Evolutionary conservation across 768 basidiomycete genomes (phyloP).

Genomic region (Termitomyces sp.): DNA sequence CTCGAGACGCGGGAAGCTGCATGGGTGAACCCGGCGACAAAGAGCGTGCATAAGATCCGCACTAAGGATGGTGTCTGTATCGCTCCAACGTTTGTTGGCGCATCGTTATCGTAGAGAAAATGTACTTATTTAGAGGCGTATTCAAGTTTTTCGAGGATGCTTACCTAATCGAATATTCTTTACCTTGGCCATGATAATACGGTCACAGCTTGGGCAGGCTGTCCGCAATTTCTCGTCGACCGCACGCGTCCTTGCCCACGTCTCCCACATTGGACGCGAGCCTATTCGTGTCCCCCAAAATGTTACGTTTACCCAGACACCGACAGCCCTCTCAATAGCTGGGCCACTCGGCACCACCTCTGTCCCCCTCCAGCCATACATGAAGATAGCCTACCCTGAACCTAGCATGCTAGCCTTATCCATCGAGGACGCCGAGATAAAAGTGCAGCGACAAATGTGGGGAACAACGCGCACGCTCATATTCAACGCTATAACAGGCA

Average conservation of each 20-base stretch:
- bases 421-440: constrained; percentile 65
- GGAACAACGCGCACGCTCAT: constrained; percentile 92
- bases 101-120: constrained; percentile 76
- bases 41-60: constrained; percentile 77
- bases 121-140: not conserved
- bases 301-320: constrained; percentile 38
- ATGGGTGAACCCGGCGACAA: constrained; percentile 85
- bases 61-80: constrained; percentile 82
- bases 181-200: constrained; percentile 30
- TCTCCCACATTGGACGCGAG: constrained; percentile 64
- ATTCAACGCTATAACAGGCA: constrained; percentile 84
- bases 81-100: constrained; percentile 81
- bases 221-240: constrained; percentile 49
- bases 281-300: constrained; percentile 46
- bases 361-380: constrained; percentile 43
- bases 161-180: constrained; percentile 6
- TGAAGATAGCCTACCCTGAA: constrained; percentile 40
- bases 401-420: constrained; percentile 38
- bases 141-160: not conserved
- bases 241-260: constrained; percentile 44
- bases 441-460: constrained; percentile 89
- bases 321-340: constrained; percentile 36
- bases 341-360: constrained; percentile 47
- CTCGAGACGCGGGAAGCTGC: constrained; percentile 85
- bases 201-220: constrained; percentile 27